Conservation (phyloP, 78 protist genomes). For the slime mould (Dictyostelium discoideum) region dicty_2.7 NC_007089.4:6210501-6211000, state of each 20-base stretch:
- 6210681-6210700: constrained; percentile 59
- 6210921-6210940: constrained; percentile 84
- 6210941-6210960: constrained; percentile 35
- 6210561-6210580: neutral
- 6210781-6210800: constrained; percentile 73
- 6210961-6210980: constrained; percentile 79
- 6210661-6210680: constrained; percentile 12
- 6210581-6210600: neutral
- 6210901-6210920: constrained; percentile 84
- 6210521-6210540: neutral
- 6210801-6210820: constrained; percentile 79
- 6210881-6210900: neutral
- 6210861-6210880: constrained; percentile 42
- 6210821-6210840: constrained; percentile 55
- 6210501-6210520: neutral
- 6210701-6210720: constrained; percentile 46
- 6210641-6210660: constrained; percentile 37
- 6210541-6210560: neutral
- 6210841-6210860: constrained; percentile 65
- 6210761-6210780: neutral
- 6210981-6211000: constrained; percentile 71
- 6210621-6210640: neutral
- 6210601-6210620: neutral
- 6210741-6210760: constrained; percentile 17
- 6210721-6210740: constrained; percentile 60